Conservation (phyloP, 768 basidiomycete species). For the Cystobasidium onofrii region DNA sequence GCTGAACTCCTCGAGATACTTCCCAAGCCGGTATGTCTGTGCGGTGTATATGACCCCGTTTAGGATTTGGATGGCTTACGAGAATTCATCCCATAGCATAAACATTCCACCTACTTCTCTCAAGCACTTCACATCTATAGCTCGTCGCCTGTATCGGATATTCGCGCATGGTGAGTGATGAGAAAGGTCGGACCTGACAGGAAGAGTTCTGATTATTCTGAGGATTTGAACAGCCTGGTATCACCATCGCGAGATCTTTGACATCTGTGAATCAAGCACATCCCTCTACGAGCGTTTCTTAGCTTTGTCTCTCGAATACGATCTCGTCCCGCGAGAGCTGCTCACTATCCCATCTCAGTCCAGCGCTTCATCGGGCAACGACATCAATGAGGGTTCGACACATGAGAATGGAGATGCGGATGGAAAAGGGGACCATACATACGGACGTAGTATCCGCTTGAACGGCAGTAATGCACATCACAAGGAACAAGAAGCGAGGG, state of each 20-base stretch:
- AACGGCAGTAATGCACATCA: not conserved
- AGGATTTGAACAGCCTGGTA: conserved; percentile 18
- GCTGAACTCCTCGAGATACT: conserved; percentile 79
- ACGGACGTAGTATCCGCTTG: not conserved
- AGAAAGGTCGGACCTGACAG: not conserved
- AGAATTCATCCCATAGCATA: conserved; percentile 52
- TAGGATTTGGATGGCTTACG: too few relatives aligned
- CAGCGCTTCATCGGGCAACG: not conserved
- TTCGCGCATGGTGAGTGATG: conserved; percentile 81
- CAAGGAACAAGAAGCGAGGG: not conserved
- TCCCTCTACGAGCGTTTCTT: conserved; percentile 33
- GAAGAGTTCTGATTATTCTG: not conserved
- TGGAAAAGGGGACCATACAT: not conserved
- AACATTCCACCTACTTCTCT: conserved; percentile 71
- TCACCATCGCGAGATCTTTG: conserved; percentile 34
- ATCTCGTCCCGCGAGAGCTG: conserved; percentile 31
- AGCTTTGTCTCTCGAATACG: conserved; percentile 14
- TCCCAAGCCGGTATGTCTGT: conserved; percentile 47
- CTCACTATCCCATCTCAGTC: conserved; percentile 24
- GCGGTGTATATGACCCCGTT: too few relatives aligned
- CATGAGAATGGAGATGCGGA: not conserved
- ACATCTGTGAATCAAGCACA: conserved; percentile 26
- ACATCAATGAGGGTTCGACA: not conserved
- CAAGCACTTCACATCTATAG: conserved; percentile 81
- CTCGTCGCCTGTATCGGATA: conserved; percentile 81